A percentile compares a stretch with the other conserved stretches of the same genome.
Evolutionary conservation across 1,139 yeast species (phyloP).

Genomic region (Pichia sp.): DNA sequence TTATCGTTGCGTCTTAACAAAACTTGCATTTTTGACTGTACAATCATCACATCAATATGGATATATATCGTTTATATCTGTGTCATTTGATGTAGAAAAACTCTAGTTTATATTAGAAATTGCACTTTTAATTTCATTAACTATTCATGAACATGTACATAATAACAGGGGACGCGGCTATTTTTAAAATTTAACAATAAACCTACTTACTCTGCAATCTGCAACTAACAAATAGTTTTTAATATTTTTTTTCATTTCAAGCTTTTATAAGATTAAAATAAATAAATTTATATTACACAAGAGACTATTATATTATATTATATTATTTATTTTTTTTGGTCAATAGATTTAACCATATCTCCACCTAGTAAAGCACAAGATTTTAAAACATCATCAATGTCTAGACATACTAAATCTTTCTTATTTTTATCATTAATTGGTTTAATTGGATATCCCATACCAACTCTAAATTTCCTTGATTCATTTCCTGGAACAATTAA

Average conservation of each 20-base stretch:
- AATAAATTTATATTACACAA: background rate
- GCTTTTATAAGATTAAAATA: too few species aligned
- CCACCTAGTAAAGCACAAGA: slow-evolving; percentile 49
- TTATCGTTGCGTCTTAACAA: slow-evolving; percentile 6
- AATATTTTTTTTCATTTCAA: too few species aligned
- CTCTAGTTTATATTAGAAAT: too few species aligned
- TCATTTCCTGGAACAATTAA: slow-evolving; percentile 63
- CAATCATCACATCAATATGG: slow-evolving; percentile 2
- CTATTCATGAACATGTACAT: too few species aligned
- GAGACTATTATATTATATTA: background rate
- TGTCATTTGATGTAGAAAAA: too few species aligned
- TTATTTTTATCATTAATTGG: slow-evolving; percentile 67
- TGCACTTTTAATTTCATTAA: too few species aligned
- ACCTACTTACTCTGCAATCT: too few species aligned
- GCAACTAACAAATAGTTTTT: too few species aligned
- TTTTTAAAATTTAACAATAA: too few species aligned
- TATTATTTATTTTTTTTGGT: slow-evolving; percentile 2
- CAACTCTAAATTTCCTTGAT: slow-evolving; percentile 68
- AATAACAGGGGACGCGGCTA: too few species aligned
- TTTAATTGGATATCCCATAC: slow-evolving; percentile 66
- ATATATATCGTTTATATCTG: too few species aligned
- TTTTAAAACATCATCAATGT: slow-evolving; percentile 28
- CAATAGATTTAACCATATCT: slow-evolving; percentile 40
- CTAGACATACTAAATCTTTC: slow-evolving; percentile 50
- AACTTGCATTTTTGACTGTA: slow-evolving; percentile 3